Evolutionary conservation across 2,329 filamentous ascomycete genomes (phyloP).

Genomic region (Pseudomassariella vexata): DNA sequence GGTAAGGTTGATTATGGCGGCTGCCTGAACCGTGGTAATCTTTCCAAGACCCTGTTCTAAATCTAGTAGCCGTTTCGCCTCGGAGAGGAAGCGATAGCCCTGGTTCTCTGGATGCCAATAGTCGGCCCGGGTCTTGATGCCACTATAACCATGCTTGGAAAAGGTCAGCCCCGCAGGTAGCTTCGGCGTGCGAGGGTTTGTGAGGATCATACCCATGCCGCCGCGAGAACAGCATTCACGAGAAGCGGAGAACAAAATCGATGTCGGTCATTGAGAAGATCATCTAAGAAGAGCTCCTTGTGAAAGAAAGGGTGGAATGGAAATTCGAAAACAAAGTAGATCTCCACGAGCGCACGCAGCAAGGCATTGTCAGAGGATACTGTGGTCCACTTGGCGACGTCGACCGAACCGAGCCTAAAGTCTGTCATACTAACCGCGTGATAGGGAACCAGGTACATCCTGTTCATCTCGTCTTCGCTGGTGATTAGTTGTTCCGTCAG

Average conservation of each 20-base stretch:
- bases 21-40: conserved; percentile 29
- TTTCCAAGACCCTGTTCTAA: conserved; percentile 18
- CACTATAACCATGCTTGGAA: conserved; percentile 23
- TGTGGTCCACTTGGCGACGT: conserved; percentile 19
- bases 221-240: conserved; percentile 16
- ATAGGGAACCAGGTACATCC: conserved; percentile 15
- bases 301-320: conserved; percentile 8
- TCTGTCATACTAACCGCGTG: conserved; percentile 19
- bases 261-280: conserved; percentile 5
- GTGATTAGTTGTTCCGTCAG: conserved; percentile 3
- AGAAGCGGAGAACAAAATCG: conserved; percentile 10
- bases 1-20: conserved; percentile 22
- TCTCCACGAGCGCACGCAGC: conserved; percentile 11
- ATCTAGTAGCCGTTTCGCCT: conserved; percentile 33
- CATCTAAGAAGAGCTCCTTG: conserved; percentile 10
- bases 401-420: conserved; percentile 13
- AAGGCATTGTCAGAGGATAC: conserved; percentile 19
- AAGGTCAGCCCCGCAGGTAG: no score
- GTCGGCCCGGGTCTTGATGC: conserved; percentile 21
- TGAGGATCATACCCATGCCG: conserved; percentile 19
- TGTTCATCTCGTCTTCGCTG: conserved; percentile 9
- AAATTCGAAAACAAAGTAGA: conserved; percentile 10
- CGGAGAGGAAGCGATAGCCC: conserved; percentile 28
- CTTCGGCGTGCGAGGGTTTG: neutral
- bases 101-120: conserved; percentile 30